Evolutionary conservation across 1,139 yeast genomes (phyloP), one percentile per base, ranked within the genome.

Genomic region (Pichia sp.): DNA sequence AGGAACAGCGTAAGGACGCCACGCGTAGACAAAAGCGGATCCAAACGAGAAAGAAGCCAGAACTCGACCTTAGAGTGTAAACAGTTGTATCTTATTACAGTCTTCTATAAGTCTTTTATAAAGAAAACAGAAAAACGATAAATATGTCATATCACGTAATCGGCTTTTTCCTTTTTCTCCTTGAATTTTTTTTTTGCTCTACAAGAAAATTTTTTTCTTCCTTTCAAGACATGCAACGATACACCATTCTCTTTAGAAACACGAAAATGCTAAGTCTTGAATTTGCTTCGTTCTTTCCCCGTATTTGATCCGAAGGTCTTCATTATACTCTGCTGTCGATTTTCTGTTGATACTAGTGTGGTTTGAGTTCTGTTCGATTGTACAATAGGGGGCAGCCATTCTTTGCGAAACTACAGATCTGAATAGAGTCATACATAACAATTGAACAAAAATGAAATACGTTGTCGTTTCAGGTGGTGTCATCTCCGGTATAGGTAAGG

Each of bases 401-500:
- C 34, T 31, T 31, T 31, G 8, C 34, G 34, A 30, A 46, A 30
- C 17, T 10, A 10, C 10, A 44, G 27, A 29, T 20, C 17, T 24
- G 24, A 20, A 20, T 24, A 7, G 17, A 24, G 31, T n/a, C 24
- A 34, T 29, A 14, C 24, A 12, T 3, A 31, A 12, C 34, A 31
- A 31, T 31, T 33, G 29, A 24, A 30, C 8, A 16, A 40, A n/a
- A 45, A 92, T 93, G 99, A 93, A 93, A 75, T 93, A 91, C 96
- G 98, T 93, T 68, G 96, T 93, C 67, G 99, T 93, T 51, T 92
- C 98, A 59, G 99, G 99, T 72, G 99, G 91, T 81, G 99, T 93
- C 65, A 93, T 93, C 66, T 89, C 97, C 64, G 99, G 99, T 75
- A 93, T 93, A 70, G 99, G 99, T 71, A 93, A 93, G 73, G 99